Percentiles rank a stretch among this genome's conserved stretches.
Conservation (phyloP, 164 flowering plant species). For the Houttuynia cordata region DNA sequence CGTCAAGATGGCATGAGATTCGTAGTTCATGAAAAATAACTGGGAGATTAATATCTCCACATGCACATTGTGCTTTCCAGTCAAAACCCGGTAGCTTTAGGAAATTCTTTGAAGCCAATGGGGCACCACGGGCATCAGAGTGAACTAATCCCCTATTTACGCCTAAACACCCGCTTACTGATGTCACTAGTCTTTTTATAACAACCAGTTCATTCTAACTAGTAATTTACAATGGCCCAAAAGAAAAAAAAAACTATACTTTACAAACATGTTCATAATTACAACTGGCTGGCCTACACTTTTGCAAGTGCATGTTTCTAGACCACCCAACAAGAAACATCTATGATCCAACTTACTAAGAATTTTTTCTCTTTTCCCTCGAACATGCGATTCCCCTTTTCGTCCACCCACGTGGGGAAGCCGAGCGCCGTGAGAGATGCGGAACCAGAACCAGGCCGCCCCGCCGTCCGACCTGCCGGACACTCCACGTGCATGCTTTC, state of each 20-base stretch:
- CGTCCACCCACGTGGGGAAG: background rate
- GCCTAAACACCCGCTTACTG: slow-evolving; percentile 11
- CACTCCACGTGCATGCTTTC: too few relatives aligned
- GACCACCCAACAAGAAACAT: slow-evolving; percentile 21
- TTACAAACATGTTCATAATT: background rate
- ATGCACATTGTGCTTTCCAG: background rate
- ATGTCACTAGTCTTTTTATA: too few relatives aligned
- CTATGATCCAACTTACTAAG: slow-evolving; percentile 1
- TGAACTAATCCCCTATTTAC: slow-evolving; percentile 3
- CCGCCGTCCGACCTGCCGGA: too few relatives aligned
- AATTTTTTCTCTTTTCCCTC: background rate
- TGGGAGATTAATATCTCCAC: background rate
- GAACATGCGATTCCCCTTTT: background rate
- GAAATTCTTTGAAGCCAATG: slow-evolving; percentile 11
- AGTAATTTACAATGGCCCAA: too few relatives aligned
- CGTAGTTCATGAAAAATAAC: background rate
- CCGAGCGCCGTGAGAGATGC: background rate
- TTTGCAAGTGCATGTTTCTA: slow-evolving; percentile 5
- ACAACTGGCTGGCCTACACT: too few relatives aligned
- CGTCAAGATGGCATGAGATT: slow-evolving; percentile 11
- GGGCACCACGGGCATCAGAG: slow-evolving; percentile 1
- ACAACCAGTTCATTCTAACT: too few relatives aligned
- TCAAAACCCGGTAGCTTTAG: slow-evolving; percentile 12
- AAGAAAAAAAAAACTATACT: too few relatives aligned
- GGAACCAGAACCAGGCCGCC: background rate